Evolutionary conservation across 1,139 yeast species (phyloP).

Genomic region (Lodderomyces metapsilosis): DNA sequence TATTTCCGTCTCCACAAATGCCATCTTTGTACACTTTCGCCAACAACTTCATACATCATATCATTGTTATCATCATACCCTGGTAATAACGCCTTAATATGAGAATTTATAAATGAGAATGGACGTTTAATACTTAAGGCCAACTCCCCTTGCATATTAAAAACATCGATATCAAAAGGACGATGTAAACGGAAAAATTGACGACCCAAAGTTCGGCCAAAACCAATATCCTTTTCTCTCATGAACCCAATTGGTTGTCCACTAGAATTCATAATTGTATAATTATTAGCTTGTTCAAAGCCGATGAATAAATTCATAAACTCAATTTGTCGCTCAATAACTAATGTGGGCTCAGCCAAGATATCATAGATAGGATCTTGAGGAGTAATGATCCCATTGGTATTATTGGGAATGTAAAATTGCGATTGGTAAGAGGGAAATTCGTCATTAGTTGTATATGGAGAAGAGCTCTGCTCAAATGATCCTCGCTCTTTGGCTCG

Average conservation of each 20-base stretch:
- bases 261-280: conserved; percentile 65
- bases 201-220: conserved; percentile 67
- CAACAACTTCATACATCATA: conserved; percentile 54
- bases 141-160: conserved; percentile 67
- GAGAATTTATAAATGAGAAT: conserved; percentile 85
- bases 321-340: conserved; percentile 85
- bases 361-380: conserved; percentile 57
- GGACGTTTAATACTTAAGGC: conserved; percentile 75
- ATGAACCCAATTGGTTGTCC: conserved; percentile 81
- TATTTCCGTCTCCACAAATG: conserved; percentile 89
- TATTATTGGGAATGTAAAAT: conserved; percentile 39
- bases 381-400: conserved; percentile 48
- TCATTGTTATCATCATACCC: conserved; percentile 36
- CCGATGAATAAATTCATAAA: conserved; percentile 84
- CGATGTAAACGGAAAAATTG: conserved; percentile 82
- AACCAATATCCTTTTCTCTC: conserved; percentile 75
- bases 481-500: conserved; percentile 10
- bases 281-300: conserved; percentile 86
- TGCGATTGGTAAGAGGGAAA: not conserved
- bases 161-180: conserved; percentile 81
- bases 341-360: conserved; percentile 75
- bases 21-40: conserved; percentile 91
- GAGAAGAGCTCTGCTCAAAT: conserved; percentile 13
- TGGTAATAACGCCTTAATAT: conserved; percentile 72
- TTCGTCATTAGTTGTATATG: conserved; percentile 5